Base-by-base conservation (phyloP, 1,284 basidiomycete species). In the Malassezia vespertilionis region DNA sequence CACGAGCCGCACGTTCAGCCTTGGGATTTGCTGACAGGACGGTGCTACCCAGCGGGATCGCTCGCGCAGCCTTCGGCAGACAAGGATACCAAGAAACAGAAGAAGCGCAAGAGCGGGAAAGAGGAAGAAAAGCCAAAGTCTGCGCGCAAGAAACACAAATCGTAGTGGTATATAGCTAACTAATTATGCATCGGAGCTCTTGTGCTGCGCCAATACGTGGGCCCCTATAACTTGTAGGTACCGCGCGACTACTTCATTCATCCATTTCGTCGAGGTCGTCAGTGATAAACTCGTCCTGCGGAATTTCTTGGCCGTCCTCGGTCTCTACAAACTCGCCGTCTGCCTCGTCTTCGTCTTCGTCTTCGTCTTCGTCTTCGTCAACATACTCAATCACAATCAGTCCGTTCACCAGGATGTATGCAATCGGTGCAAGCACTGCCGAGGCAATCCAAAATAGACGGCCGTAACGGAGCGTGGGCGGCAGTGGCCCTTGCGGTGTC, bases 321-420 rank as follows among this genome's bases (percentile, higher is more conserved):
- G 22, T 53, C 9, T 39, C 38, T 18, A n/a, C 31, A n/a, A 20
- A 20, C 26, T 36, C 32, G n/a, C 30, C 37, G n/a, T 34, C 32
- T 8, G 3, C 11, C 27, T 26, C 44, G 14, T 27, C 48, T 3
- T n/a, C 43, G 15, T 34, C 30, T 17, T 39, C 40, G 7, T 51
- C 54, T 6, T 27, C 44, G 6, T 20, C 21, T 11, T 40, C 42
- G 15, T 45, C 46, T 9, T 32, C 27, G 14, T 54, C 52, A 15
- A 45, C 46, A 12, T 47, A 45, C 35, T 55, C 46, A 23, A 65
- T 54, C 51, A 54, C 58, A 46, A 65, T 55, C 52, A 65, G 55
- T 30, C 62, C 62, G 30, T 56, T 60, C 20, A 54, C 53, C 42
- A 62, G 52, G n/a, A 61, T 42, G 40, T 52, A 65, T 11, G 55